Evolutionary conservation across 495 filamentous ascomycete species (phyloP).

Genomic region (Hypomontagnella monticulosa): DNA sequence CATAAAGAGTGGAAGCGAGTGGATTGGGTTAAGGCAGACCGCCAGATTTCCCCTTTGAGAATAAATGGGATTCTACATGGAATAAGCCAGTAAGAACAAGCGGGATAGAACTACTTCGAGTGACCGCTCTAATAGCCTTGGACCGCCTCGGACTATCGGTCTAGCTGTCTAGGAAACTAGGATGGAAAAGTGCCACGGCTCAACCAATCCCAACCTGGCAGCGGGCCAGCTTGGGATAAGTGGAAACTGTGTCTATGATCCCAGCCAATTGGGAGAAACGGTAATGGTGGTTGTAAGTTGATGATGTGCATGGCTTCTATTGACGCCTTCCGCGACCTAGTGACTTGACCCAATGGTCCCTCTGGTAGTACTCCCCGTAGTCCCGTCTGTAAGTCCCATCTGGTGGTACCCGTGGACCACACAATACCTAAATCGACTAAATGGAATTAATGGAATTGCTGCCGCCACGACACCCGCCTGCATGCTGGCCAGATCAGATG

Average conservation of each 20-base stretch:
- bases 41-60: slow-evolving; percentile 22
- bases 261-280: slow-evolving; percentile 41
- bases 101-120: slow-evolving; percentile 25
- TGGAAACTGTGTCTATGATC: slow-evolving; percentile 24
- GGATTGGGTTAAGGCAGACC: slow-evolving; percentile 25
- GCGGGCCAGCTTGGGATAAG: slow-evolving; percentile 32
- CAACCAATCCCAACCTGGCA: slow-evolving; percentile 28
- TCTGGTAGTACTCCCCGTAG: background rate
- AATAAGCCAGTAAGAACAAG: background rate
- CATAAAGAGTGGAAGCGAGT: slow-evolving; percentile 9
- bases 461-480: slow-evolving; percentile 40
- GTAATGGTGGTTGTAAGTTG: slow-evolving; percentile 36
- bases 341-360: too few relatives aligned
- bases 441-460: slow-evolving; percentile 35
- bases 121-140: slow-evolving; percentile 31
- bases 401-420: too few relatives aligned
- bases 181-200: slow-evolving; percentile 31
- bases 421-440: slow-evolving; percentile 14
- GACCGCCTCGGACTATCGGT: slow-evolving; percentile 25
- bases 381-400: background rate
- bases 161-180: too few relatives aligned
- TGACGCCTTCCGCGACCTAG: slow-evolving; percentile 35
- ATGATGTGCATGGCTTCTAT: slow-evolving; percentile 43
- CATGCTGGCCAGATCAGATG: slow-evolving; percentile 44
- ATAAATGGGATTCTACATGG: slow-evolving; percentile 5